Evolutionary conservation across 2,329 filamentous ascomycete species (phyloP), one percentile per base, ranked within the genome.

Genomic region (Sarocladiaceae sp.): DNA sequence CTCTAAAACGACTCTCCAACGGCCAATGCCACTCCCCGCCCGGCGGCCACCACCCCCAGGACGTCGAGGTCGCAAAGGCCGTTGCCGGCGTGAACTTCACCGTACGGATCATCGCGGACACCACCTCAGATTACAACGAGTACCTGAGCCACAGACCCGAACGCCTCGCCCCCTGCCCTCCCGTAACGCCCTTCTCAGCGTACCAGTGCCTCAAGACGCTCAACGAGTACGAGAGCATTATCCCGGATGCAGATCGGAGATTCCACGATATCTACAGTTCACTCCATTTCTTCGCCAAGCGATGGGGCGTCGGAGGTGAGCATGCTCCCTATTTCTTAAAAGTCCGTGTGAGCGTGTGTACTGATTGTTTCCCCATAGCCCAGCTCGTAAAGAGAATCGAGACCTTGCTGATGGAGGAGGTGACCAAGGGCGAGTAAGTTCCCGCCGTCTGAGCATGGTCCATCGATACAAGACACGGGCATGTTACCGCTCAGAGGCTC

Each of bases 41-140:
- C 27, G 51, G 54, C 44, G 51, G 55, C 44, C 52, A 58, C 42
- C 48, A 55, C 11, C 48, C 49, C 10, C 48, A 55, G 21, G 53
- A 61, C 47, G 53, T 62, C 29, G 57, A 60, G 20, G 53, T 58
- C 26, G 55, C 53, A 27, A 63, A 63, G 45, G 60, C 60, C 48
- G 58, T 63, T 13, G 59, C 61, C 12, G 61, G 61, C 44, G 54
- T 64, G 45, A 64, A 63, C 50, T 64, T 64, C 45, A 60, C 61
- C 44, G 58, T 63, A 27, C 57, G 61, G 35, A 60, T 64, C 40
- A 58, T 64, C 29, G 55, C 58, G 44, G 61, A 64, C 43, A 60
- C 59, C 18, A 62, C 59, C n/a, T 55, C 55, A 31, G 58, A 62
- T 26, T 57, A 62, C 40, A 62, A 62, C 43, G 53, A 58, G 29